These are phyloP conservation scores for Cyclotella sp. DNA, from an alignment of 108 stramenopile species.

Conservation along the genomic window DNA sequence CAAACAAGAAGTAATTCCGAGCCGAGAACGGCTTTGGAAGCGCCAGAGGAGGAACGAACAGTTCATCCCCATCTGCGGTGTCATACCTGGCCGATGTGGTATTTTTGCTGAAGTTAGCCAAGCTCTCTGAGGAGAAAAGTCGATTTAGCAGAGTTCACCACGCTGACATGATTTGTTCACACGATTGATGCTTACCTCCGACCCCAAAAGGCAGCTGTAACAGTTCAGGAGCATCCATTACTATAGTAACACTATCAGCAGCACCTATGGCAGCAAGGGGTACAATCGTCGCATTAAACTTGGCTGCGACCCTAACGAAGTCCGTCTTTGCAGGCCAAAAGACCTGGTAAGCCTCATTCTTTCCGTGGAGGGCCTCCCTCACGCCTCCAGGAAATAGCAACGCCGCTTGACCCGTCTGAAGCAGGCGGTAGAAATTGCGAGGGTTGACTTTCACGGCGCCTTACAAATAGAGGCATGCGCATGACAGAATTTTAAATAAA, in stretches of 20 bases:
- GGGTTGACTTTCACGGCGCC: constrained; percentile 91
- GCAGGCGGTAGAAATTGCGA: constrained; percentile 85
- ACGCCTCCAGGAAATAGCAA: constrained; percentile 95
- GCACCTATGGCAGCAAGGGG: constrained; percentile 92
- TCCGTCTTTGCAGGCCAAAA: constrained; percentile 94
- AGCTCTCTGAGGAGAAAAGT: constrained; percentile 31
- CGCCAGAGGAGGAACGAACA: constrained; percentile 73
- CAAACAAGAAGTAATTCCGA: constrained; percentile 90
- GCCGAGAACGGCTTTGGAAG: constrained; percentile 74
- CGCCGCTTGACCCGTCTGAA: constrained; percentile 82
- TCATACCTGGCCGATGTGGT: constrained; percentile 72
- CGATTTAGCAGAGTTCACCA: neutral
- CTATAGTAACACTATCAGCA: constrained; percentile 73
- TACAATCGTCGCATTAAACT: constrained; percentile 92
- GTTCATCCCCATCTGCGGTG: constrained; percentile 62
- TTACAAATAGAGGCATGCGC: neutral
- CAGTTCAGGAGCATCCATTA: constrained; percentile 74
- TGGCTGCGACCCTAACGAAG: constrained; percentile 91
- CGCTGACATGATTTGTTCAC: neutral
- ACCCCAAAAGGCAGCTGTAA: constrained; percentile 73
- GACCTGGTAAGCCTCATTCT: constrained; percentile 85
- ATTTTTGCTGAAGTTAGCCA: constrained; percentile 51
- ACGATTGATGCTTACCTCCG: constrained; percentile 38
- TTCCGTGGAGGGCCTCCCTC: constrained; percentile 83
- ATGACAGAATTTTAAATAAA: neutral